Base-by-base conservation (phyloP, 73 alveolate species). In the Paramecium sexaurelia region DNA sequence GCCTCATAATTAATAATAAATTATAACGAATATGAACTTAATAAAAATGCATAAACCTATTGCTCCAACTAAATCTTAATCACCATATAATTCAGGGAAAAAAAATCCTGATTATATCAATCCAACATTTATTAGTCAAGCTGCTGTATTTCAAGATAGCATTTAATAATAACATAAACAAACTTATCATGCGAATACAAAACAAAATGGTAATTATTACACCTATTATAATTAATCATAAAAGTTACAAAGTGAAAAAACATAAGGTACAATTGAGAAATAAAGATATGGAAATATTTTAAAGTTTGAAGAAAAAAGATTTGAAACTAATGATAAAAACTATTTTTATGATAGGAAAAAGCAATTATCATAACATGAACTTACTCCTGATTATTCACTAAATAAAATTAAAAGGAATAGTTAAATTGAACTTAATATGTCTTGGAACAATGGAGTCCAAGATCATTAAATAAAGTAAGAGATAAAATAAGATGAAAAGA, bases 21-120 rank as follows among this genome's bases (percentile, higher is more conserved):
- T 61, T 6, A 61, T 61, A 61, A 61, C 83, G 83, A 61, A 61
- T 71, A 71, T 71, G 86, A 71, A 71, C 17, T 36, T 71, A 71
- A 27, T 33, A 20, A 35, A 32, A 71, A 71, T 71, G 86, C 56
- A 71, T 37, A 71, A 71, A 32, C 86, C 86, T 5, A 20, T 29
- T 37, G 19, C 55, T 20, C 55, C 55, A 1, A 27, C 86, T 20
- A 71, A 37, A 71, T 71, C 86, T 11, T 71, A 71, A 19, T 71
- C 86, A 5, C 86, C 86, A n/a, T 71, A 71, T 71, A 32, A 35
- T 22, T 35, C 20, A n/a, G 86, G 86, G 10, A 71, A 40, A 36
- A 71, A 71, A 20, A 71, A 71, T 35, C 86, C 86, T 0, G 86
- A 71, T 7, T 71, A 35, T 37, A 11, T 33, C 7, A 71, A 36